Percentiles rank a stretch among this genome's conserved stretches.
Conservation (phyloP, 495 filamentous ascomycete species). For the Amorphotheca resinae region DNA sequence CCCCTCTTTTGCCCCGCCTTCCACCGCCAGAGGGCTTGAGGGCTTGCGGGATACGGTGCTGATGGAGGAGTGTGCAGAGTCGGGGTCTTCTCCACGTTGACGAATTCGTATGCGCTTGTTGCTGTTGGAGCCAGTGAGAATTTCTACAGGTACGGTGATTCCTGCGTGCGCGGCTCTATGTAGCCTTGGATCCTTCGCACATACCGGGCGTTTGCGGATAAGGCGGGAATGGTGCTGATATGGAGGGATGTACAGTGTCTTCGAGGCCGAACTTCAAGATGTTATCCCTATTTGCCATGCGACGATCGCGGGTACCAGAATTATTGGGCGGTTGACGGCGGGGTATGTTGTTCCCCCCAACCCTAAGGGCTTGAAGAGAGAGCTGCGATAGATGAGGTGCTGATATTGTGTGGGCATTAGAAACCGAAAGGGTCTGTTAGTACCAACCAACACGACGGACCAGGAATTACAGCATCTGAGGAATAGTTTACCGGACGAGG, state of each 20-base stretch:
- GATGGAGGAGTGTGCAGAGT: slow-evolving; percentile 52
- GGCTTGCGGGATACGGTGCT: no score
- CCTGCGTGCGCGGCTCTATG: no score
- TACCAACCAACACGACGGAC: slow-evolving; percentile 91
- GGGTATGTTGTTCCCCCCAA: slow-evolving; percentile 46
- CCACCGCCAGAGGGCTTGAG: no score
- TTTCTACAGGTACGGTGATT: slow-evolving; percentile 63
- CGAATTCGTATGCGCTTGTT: slow-evolving; percentile 89
- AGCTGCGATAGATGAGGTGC: neutral
- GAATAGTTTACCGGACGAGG: slow-evolving; percentile 78
- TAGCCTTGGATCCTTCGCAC: neutral
- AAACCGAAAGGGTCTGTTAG: slow-evolving; percentile 91
- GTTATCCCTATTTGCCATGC: slow-evolving; percentile 95
- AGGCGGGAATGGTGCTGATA: neutral
- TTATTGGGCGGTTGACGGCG: slow-evolving; percentile 88
- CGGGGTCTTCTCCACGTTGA: slow-evolving; percentile 90
- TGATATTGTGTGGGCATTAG: slow-evolving; percentile 28
- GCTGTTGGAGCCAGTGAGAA: slow-evolving; percentile 93
- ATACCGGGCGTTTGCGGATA: neutral
- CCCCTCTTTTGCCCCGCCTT: slow-evolving; percentile 12
- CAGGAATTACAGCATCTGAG: slow-evolving; percentile 95
- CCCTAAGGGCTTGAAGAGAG: neutral
- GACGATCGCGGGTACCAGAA: slow-evolving; percentile 93
- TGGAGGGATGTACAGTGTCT: slow-evolving; percentile 46
- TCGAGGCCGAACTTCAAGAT: slow-evolving; percentile 95